phyloP scores from a whole-genome alignment of 805 yeast genomes.

The Kregervanrija fluxuum region DNA sequence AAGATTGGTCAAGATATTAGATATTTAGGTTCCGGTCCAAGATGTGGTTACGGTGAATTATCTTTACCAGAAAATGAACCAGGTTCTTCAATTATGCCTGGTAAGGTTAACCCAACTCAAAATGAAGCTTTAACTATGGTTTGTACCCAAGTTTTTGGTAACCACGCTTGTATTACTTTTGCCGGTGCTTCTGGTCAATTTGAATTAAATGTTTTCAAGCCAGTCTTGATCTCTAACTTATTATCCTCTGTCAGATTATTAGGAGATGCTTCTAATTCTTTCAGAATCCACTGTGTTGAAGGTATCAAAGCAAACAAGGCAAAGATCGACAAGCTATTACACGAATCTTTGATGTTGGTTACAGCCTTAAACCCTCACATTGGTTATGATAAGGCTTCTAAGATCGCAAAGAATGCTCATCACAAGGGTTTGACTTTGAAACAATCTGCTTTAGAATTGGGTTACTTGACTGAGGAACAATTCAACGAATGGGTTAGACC shows the following conservation, averaged over 20 bases:
- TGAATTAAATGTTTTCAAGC: constrained; percentile 97
- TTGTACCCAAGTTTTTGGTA: constrained; percentile 95
- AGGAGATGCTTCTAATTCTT: constrained; percentile 84
- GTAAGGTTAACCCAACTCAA: constrained; percentile 98
- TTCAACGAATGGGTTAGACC: constrained; percentile 97
- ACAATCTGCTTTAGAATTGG: constrained; percentile 88
- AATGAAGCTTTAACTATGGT: constrained; percentile 99
- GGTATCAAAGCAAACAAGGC: constrained; percentile 87
- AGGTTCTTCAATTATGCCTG: constrained; percentile 99
- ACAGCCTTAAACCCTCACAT: constrained; percentile 98
- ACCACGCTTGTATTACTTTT: constrained; percentile 88
- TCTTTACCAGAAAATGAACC: constrained; percentile 97
- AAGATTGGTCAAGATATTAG: constrained; percentile 98
- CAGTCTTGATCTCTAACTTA: constrained; percentile 87
- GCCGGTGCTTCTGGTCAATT: constrained; percentile 99
- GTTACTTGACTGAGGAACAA: constrained; percentile 75
- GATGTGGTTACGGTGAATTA: constrained; percentile 98
- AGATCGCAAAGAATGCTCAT: constrained; percentile 98
- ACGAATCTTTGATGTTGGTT: constrained; percentile 95
- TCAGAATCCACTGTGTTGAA: constrained; percentile 91
- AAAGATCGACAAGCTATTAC: constrained; percentile 79
- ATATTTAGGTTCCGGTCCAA: constrained; percentile 97
- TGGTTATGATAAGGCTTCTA: constrained; percentile 95
- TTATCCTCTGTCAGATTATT: constrained; percentile 80
- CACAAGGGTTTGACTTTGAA: constrained; percentile 94